Evolutionary conservation across 2,329 filamentous ascomycete species (phyloP), one percentile per base, ranked within the genome.

Genomic region (Zymoseptoria brevis): DNA sequence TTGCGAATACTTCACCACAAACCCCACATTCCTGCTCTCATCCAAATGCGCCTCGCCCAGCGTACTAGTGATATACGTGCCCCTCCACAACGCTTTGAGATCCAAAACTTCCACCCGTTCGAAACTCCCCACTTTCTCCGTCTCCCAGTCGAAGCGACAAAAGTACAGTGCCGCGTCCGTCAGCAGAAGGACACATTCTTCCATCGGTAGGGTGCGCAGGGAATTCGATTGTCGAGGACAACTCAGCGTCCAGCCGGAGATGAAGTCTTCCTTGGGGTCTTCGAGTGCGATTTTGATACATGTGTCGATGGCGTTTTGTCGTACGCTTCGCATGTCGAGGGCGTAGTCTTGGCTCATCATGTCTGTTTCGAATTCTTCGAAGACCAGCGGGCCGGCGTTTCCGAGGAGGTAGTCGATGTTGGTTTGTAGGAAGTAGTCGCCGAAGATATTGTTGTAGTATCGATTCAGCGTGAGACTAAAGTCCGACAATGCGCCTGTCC

Each of bases 351-450:
- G 88, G 50, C 87, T 92, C 83, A 92, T 95, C 84, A 99, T 91
- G 66, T 92, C 88, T 16, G 87, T 85, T 70, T 96, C 91, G 63
- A 99, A 99, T 66, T 99, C 94, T 58, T 93, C 89, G 71, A 97
- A 97, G 2, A 96, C 88, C 16, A 86, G 80, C 1, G 86, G 87
- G 0, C 87, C 90, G 9, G 95, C 89, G 66, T 94, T 94, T 19
- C 94, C 94, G 0, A 97, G 83, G 3, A 96, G 82, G 70, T 94
- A 97, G 72, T 99, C 94, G 64, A 99, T 96, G 55, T 74, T 97
- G 91, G 91, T 89, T 73, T 99, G 94, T 21, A 92, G 88, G 74
- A 97, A 97, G 74, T 96, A 96, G 75, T 99, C 94, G 66, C 96
- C 96, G 64, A 99, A 91, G 75, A 97, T 94, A 65, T 96, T 97